Conservation (phyloP, 331 rosid species). For the Arachis monticola region DNA sequence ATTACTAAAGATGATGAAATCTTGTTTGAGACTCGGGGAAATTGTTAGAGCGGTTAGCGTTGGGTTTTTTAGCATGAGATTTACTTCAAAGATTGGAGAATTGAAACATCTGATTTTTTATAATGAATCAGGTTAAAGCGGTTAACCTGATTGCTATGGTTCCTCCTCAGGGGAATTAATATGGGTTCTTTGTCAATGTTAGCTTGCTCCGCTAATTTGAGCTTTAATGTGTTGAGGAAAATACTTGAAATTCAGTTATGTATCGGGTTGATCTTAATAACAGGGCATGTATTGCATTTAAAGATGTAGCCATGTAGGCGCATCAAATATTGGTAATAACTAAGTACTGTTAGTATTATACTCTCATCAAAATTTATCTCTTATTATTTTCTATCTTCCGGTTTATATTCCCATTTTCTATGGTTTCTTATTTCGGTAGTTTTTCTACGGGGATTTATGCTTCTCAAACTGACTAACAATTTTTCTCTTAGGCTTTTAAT, state of each 20-base stretch:
- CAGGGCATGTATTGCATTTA: background rate
- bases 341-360: background rate
- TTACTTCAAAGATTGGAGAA: constrained; percentile 27
- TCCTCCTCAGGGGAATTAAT: constrained; percentile 18
- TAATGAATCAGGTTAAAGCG: constrained; percentile 13
- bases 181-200: background rate
- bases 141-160: constrained; percentile 1
- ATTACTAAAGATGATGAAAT: constrained; percentile 18
- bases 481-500: constrained; percentile 38
- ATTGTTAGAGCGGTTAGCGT: background rate
- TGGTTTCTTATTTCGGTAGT: constrained; percentile 1
- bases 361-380: background rate
- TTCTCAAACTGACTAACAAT: constrained; percentile 8
- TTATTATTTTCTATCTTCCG: background rate
- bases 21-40: constrained; percentile 11
- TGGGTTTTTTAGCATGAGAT: constrained; percentile 6
- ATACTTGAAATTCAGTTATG: constrained; percentile 20
- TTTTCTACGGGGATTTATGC: background rate
- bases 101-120: constrained; percentile 12
- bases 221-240: constrained; percentile 2
- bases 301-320: background rate
- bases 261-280: constrained; percentile 21
- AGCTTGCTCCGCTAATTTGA: constrained; percentile 5
- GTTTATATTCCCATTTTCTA: background rate
- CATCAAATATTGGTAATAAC: background rate